These are phyloP conservation scores for Cenchrus americanus DNA, from an alignment of 176 grass and related monocot species.

Conservation along the genomic window DNA sequence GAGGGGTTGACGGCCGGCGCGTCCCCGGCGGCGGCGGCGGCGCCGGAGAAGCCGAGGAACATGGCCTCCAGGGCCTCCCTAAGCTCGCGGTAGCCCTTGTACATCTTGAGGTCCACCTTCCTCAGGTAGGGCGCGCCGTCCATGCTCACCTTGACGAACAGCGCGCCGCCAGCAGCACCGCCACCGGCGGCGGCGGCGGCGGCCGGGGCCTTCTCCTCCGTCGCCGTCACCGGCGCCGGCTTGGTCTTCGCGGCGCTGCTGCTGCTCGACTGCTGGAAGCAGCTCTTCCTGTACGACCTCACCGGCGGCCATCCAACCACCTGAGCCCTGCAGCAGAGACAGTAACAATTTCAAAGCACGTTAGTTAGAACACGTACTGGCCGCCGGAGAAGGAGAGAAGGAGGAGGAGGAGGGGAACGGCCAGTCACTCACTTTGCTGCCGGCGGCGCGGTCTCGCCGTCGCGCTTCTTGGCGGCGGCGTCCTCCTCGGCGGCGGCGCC, in stretches of 20 bases:
- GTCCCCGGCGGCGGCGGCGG: conserved; percentile 29
- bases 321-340: conserved; percentile 66
- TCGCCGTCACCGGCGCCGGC: not conserved
- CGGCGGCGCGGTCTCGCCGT: conserved; percentile 31
- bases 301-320: conserved; percentile 93
- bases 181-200: not conserved
- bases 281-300: conserved; percentile 88
- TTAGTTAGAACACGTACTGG: conserved; percentile 14
- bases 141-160: conserved; percentile 97
- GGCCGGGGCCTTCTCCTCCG: conserved; percentile 22
- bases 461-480: conserved; percentile 27
- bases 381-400: not conserved
- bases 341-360: not conserved
- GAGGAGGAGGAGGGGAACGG: too few species aligned
- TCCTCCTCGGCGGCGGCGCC: not conserved
- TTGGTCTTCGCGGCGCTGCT: conserved; percentile 33
- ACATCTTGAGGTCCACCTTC: conserved; percentile 81
- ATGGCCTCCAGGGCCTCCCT: conserved; percentile 80
- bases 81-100: conserved; percentile 86
- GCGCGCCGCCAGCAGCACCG: not conserved
- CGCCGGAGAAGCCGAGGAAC: conserved; percentile 76
- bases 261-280: conserved; percentile 57
- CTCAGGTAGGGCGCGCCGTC: conserved; percentile 83
- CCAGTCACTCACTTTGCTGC: conserved; percentile 40
- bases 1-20: conserved; percentile 37